These are phyloP conservation scores for Aspergillus sojae DNA, from an alignment of 2,329 filamentous ascomycete genomes.

Conservation along the genomic window DNA sequence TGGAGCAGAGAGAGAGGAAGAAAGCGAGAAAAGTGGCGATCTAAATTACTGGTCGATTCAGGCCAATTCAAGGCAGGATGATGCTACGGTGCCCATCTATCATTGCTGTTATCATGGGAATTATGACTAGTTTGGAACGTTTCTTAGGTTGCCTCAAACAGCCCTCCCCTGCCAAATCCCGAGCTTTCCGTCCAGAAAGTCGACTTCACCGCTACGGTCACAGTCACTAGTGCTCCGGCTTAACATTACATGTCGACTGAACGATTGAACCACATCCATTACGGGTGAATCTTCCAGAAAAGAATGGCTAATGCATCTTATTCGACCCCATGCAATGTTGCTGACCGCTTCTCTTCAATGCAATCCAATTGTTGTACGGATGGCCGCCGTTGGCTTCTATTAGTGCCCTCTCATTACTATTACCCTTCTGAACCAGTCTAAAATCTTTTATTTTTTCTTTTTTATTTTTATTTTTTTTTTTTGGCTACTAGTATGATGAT, in stretches of 20 bases:
- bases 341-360: slow-evolving; percentile 14
- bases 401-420: slow-evolving; percentile 8
- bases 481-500: background rate
- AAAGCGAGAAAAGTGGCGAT: background rate
- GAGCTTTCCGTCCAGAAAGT: background rate
- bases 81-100: background rate
- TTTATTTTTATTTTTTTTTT: background rate
- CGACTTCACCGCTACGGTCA: slow-evolving; percentile 1
- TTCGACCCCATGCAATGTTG: slow-evolving; percentile 6
- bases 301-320: slow-evolving; percentile 6
- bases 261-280: background rate
- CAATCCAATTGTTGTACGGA: slow-evolving; percentile 9
- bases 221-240: no score
- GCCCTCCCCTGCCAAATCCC: background rate
- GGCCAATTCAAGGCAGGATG: slow-evolving; percentile 1
- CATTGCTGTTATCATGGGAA: background rate
- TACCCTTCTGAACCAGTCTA: slow-evolving; percentile 10
- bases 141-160: background rate
- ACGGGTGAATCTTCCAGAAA: slow-evolving; percentile 14
- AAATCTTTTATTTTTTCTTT: background rate
- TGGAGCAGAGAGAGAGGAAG: background rate
- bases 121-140: background rate
- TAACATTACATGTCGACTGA: slow-evolving; percentile 1
- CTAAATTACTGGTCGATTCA: background rate
- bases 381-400: slow-evolving; percentile 13